Percentiles rank a stretch among this genome's conserved stretches.
phyloP scores from a whole-genome alignment of 768 basidiomycete species.

The Boletus coccyginus region DNA sequence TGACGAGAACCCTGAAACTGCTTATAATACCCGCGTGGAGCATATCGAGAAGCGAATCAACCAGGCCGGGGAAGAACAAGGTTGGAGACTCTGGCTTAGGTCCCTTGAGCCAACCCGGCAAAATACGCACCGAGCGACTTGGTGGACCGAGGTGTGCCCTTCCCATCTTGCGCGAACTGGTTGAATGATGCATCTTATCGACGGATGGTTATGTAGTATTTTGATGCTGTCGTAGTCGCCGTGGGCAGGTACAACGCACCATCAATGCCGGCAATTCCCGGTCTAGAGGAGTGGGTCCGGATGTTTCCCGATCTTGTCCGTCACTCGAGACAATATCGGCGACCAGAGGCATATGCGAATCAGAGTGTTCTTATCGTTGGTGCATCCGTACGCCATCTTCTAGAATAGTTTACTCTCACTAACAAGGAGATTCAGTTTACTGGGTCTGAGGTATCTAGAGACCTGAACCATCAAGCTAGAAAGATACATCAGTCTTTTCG shows the following conservation, averaged over 20 bases:
- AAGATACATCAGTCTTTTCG: constrained; percentile 11
- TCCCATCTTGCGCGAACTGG: not conserved
- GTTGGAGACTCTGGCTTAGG: constrained; percentile 7
- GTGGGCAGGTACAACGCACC: constrained; percentile 12
- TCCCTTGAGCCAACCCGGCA: constrained; percentile 5
- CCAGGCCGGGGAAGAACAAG: constrained; percentile 1
- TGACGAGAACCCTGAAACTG: constrained; percentile 36
- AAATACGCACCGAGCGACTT: constrained; percentile 31
- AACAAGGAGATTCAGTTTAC: not conserved
- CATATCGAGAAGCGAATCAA: constrained; percentile 37
- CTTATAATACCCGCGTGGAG: constrained; percentile 49
- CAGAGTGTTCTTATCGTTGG: constrained; percentile 43
- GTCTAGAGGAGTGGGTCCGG: constrained; percentile 11
- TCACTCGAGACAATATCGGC: constrained; percentile 44
- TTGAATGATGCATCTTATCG: not conserved
- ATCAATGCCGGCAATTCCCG: constrained; percentile 14
- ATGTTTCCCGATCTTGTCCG: constrained; percentile 34
- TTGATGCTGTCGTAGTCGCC: constrained; percentile 15
- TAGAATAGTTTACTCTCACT: not conserved
- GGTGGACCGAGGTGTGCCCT: constrained; percentile 16
- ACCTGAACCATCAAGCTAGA: constrained; percentile 7
- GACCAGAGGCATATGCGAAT: constrained; percentile 34
- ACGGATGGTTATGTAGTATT: not conserved
- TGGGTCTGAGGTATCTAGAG: constrained; percentile 11
- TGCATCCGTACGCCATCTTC: constrained; percentile 5